Percentiles rank a stretch among this genome's conserved stretches.
These are phyloP conservation scores for Rhazya stricta DNA, from an alignment of 257 asterid genomes.

Conservation along the genomic window DNA sequence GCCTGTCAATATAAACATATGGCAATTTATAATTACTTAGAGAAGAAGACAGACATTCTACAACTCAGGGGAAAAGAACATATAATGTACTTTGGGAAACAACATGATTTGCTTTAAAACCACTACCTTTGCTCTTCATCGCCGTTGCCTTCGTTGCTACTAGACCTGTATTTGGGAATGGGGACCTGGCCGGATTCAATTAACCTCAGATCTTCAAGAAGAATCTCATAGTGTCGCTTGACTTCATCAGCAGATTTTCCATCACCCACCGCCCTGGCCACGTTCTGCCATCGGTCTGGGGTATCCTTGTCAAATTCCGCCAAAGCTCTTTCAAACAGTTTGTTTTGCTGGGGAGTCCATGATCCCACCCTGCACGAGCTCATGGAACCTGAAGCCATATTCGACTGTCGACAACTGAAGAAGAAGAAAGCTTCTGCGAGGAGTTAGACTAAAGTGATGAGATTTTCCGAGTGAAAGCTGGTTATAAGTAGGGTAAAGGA, in stretches of 20 bases:
- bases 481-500: slow-evolving; percentile 15
- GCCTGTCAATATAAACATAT: slow-evolving; percentile 25
- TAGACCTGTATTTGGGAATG: slow-evolving; percentile 41
- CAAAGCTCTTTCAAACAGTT: slow-evolving; percentile 57
- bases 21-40: background rate
- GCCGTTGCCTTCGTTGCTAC: background rate
- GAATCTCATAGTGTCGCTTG: slow-evolving; percentile 56
- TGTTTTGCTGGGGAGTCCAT: slow-evolving; percentile 74
- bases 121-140: slow-evolving; percentile 41
- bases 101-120: background rate
- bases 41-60: too few species aligned
- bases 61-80: too few species aligned
- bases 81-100: too few species aligned
- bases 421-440: too few species aligned
- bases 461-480: background rate
- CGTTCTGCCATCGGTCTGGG: slow-evolving; percentile 80
- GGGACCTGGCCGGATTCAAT: slow-evolving; percentile 66
- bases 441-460: background rate
- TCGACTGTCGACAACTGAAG: background rate
- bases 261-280: slow-evolving; percentile 65
- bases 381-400: slow-evolving; percentile 43
- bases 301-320: slow-evolving; percentile 59
- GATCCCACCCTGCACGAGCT: slow-evolving; percentile 12
- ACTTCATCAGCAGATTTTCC: slow-evolving; percentile 71
- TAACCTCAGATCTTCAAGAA: slow-evolving; percentile 64